Base-by-base conservation (phyloP, 148 eudicot species). In the Bassia scoparia region DNA sequence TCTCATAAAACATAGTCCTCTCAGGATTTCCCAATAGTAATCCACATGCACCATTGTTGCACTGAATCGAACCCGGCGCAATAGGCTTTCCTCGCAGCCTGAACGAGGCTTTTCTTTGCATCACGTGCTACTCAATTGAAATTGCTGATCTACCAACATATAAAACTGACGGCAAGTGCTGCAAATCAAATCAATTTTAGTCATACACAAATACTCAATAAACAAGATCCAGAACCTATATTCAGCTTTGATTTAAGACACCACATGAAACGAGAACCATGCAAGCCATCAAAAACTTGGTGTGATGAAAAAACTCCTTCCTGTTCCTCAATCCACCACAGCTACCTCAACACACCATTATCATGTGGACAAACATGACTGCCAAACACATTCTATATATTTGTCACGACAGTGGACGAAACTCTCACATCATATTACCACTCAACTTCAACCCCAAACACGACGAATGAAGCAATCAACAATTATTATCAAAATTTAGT, bases 31-130 rank as follows among this genome's bases (percentile, higher is more conserved):
- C 62, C 98, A 91, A 80, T 35, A 94, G 84, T 70, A 94, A 78
- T 61, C 97, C n/a, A n/a, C n/a, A n/a, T n/a, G 90, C 74, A 94
- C 97, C 35, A 94, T 94, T 94, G 81, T 89, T 91, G 86, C 98
- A 94, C 83, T 85, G 93, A 76, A 89, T 88, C 84, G 77, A 94
- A 94, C 33, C 98, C 98, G 98, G 97, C 58, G 96, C 89, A 66
- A 80, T 78, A 68, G 98, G 97, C 98, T 77, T 94, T 94, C 64
- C 97, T 84, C 69, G 98, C 97, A 81, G 98, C 98, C 80, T 94
- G 98, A 75, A 94, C 89, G 54, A 94, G 89, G 72, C 90, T 88
- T 76, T 94, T 97, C 74, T 91, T 94, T 26, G 98, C 98, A 87
- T 94, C 98, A 59, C n/a, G 98, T 91, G 74, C n/a, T 94, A 94